Conservation (phyloP, 441 rosid species). For the Syzygium malaccense region DNA sequence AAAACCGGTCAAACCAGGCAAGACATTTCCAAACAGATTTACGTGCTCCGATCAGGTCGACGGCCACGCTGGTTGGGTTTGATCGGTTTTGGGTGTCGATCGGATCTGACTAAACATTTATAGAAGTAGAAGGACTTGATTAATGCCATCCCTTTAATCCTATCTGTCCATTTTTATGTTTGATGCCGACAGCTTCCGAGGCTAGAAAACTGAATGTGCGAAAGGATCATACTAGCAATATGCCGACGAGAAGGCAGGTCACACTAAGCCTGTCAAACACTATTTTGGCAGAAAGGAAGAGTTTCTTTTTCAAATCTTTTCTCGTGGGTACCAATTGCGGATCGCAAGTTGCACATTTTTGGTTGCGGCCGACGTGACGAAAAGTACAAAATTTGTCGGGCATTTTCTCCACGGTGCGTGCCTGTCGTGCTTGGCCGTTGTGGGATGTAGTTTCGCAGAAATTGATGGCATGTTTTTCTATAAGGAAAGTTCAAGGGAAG, state of each 20-base stretch:
- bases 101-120: neutral
- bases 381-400: neutral
- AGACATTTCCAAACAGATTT: neutral
- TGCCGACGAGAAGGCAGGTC: neutral
- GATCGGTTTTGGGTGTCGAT: neutral
- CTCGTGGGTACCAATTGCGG: neutral
- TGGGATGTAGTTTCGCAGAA: neutral
- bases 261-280: no score
- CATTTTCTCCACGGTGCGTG: neutral
- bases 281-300: neutral
- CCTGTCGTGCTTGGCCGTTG: neutral
- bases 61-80: neutral
- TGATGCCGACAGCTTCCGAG: accelerated
- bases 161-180: neutral
- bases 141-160: neutral
- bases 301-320: accelerated
- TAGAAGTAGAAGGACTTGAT: neutral
- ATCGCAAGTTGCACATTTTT: neutral
- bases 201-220: neutral
- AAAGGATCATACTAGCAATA: neutral
- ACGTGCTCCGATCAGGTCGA: no score
- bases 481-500: neutral
- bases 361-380: neutral
- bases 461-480: neutral
- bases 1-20: neutral